Evolutionary conservation across 2,329 filamentous ascomycete genomes (phyloP).

Genomic region (Paraphoma chrysanthemicola): DNA sequence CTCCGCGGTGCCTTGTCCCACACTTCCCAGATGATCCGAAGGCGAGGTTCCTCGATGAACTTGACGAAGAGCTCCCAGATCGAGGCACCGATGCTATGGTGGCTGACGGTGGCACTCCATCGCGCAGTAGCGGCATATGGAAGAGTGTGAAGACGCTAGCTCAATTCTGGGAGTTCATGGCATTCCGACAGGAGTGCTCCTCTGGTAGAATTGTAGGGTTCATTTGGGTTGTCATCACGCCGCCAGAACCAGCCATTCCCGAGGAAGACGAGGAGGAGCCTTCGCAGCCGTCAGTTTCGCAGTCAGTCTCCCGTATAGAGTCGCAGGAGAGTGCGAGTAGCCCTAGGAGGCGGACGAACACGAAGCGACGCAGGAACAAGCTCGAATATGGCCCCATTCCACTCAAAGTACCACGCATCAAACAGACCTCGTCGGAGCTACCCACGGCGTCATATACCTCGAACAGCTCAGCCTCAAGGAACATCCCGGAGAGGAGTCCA

Average conservation of each 20-base stretch:
- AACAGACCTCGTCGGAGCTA: constrained; percentile 55
- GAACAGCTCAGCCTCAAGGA: constrained; percentile 43
- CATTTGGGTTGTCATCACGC: constrained; percentile 85
- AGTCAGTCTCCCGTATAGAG: constrained; percentile 22
- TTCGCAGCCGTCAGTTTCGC: constrained; percentile 31
- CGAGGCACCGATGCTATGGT: constrained; percentile 47
- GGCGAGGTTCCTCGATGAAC: constrained; percentile 82
- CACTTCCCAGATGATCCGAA: constrained; percentile 96
- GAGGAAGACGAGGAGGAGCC: constrained; percentile 38
- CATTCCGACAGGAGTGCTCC: constrained; percentile 93
- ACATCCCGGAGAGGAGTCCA: constrained; percentile 58
- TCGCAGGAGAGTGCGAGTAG: constrained; percentile 21
- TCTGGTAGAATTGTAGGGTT: constrained; percentile 92
- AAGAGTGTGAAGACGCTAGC: constrained; percentile 81
- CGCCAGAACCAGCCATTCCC: constrained; percentile 55
- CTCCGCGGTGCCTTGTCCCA: constrained; percentile 84
- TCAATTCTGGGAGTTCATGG: constrained; percentile 99
- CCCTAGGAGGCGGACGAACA: constrained; percentile 21
- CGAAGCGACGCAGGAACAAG: constrained; percentile 30
- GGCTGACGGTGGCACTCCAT: constrained; percentile 49
- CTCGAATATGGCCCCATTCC: constrained; percentile 65
- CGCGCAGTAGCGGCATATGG: constrained; percentile 73
- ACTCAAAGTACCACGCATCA: constrained; percentile 69
- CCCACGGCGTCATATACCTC: constrained; percentile 58
- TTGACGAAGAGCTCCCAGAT: constrained; percentile 81